These are phyloP conservation scores for Cadophora malorum DNA, from an alignment of 2,329 filamentous ascomycete species.

Conservation along the genomic window DNA sequence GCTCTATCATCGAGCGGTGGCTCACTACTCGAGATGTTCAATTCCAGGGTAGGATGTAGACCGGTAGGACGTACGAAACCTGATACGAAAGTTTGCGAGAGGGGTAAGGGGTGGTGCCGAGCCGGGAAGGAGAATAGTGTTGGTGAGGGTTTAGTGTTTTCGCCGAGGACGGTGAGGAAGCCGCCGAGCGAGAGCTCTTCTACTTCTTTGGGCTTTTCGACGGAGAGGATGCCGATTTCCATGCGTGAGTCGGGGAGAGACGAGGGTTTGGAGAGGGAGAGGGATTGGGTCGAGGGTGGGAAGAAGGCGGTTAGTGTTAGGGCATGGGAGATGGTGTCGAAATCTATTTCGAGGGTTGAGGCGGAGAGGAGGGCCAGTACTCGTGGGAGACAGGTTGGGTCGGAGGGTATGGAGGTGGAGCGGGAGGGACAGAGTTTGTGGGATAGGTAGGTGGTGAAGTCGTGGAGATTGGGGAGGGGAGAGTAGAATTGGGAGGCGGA, in stretches of 20 bases:
- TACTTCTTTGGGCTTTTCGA: constrained; percentile 67
- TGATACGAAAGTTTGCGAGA: constrained; percentile 62
- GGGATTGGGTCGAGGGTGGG: constrained; percentile 49
- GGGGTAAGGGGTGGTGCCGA: constrained; percentile 66
- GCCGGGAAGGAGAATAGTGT: constrained; percentile 85
- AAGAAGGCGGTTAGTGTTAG: constrained; percentile 71
- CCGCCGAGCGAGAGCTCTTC: constrained; percentile 83
- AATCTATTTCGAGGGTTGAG: constrained; percentile 77
- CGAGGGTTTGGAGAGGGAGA: constrained; percentile 37
- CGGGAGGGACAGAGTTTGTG: constrained; percentile 55
- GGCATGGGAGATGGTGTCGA: constrained; percentile 70
- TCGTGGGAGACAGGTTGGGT: constrained; percentile 57
- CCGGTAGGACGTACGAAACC: constrained; percentile 75
- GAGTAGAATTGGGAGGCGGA: constrained; percentile 75
- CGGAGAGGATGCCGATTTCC: constrained; percentile 81
- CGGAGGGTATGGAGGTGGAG: constrained; percentile 39
- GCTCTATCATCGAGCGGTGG: constrained; percentile 59
- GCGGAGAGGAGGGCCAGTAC: constrained; percentile 58
- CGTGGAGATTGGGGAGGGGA: constrained; percentile 61
- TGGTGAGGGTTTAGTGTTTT: constrained; percentile 73
- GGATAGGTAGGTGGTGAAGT: constrained; percentile 60
- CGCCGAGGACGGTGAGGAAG: constrained; percentile 77
- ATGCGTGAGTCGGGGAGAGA: constrained; percentile 58
- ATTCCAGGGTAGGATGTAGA: constrained; percentile 80
- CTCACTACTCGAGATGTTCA: constrained; percentile 63